These are phyloP conservation scores for Trebouxia sp. DNA, from an alignment of 139 green algal species.

Conservation along the genomic window DNA sequence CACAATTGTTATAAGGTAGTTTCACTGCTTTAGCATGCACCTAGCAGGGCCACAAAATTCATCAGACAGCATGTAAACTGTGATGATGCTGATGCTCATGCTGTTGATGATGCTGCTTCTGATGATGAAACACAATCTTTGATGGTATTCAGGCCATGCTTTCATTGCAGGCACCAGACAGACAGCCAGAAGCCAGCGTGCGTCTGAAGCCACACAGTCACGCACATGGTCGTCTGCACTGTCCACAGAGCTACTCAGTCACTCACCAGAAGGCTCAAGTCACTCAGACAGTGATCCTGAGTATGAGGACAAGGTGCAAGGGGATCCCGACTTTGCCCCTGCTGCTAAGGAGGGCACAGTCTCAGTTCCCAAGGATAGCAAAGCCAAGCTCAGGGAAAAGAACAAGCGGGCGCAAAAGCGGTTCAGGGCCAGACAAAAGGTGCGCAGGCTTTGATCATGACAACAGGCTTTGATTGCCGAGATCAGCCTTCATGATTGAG, in stretches of 20 bases:
- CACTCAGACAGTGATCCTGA: conserved; percentile 3
- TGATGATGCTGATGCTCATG: too few species aligned
- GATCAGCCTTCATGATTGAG: background rate
- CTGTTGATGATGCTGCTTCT: background rate
- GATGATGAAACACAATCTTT: too few species aligned
- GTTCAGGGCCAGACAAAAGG: background rate
- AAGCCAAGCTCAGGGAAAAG: conserved; percentile 14
- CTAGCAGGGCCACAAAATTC: too few species aligned
- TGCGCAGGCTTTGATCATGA: background rate
- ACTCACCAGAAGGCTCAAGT: background rate
- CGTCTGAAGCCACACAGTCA: background rate
- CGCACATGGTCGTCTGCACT: background rate
- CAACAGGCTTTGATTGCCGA: background rate
- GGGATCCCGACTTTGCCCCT: background rate
- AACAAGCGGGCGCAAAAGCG: conserved; percentile 22
- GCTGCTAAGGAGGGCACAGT: background rate
- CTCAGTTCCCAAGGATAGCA: background rate
- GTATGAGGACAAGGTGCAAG: background rate
- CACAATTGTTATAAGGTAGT: too few species aligned
- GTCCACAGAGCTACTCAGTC: background rate
- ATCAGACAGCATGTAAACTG: too few species aligned
- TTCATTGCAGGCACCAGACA: background rate
- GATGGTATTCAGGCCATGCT: too few species aligned
- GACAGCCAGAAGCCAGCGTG: background rate
- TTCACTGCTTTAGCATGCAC: too few species aligned